A percentile compares a stretch with the other conserved stretches of the same genome.
phyloP scores from a whole-genome alignment of 2,329 filamentous ascomycete species.

The Gaeumannomyces tritici region DNA sequence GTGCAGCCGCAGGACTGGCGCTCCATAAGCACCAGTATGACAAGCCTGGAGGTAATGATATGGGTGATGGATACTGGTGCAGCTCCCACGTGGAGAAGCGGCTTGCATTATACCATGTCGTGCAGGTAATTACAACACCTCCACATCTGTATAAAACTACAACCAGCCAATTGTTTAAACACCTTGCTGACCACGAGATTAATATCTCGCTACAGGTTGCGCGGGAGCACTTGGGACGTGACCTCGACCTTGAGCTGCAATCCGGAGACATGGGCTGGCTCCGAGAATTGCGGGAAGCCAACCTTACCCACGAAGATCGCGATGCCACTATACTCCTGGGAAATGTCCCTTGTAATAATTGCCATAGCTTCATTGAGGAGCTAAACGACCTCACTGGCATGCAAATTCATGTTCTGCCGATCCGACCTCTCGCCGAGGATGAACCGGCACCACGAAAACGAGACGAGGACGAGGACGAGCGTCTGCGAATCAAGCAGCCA shows the following conservation, averaged over 20 bases:
- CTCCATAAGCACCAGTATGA: not conserved
- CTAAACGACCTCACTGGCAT: not conserved
- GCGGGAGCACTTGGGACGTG: not conserved
- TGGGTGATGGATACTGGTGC: not conserved
- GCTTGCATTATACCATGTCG: not conserved
- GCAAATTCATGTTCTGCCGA: not conserved
- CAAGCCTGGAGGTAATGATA: not conserved
- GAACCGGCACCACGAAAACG: not conserved
- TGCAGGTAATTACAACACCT: not conserved
- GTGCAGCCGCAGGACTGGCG: not conserved
- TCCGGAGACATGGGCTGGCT: not conserved
- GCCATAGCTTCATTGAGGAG: not conserved
- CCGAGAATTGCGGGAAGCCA: not conserved
- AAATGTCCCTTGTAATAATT: not conserved
- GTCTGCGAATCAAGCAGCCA: not conserved
- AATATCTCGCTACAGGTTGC: not conserved
- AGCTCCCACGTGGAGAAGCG: conserved; percentile 1
- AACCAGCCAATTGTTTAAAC: not conserved
- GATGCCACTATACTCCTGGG: not conserved
- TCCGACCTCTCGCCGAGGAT: not conserved
- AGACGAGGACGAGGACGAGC: not conserved
- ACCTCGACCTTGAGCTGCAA: not conserved
- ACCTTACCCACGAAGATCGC: not conserved
- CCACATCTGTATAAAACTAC: not conserved
- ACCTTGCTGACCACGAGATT: not conserved